Evolutionary conservation across 106 monocot genomes (phyloP), one percentile per base, ranked within the genome.

Genomic region (Dioscorea dumetorum): DNA sequence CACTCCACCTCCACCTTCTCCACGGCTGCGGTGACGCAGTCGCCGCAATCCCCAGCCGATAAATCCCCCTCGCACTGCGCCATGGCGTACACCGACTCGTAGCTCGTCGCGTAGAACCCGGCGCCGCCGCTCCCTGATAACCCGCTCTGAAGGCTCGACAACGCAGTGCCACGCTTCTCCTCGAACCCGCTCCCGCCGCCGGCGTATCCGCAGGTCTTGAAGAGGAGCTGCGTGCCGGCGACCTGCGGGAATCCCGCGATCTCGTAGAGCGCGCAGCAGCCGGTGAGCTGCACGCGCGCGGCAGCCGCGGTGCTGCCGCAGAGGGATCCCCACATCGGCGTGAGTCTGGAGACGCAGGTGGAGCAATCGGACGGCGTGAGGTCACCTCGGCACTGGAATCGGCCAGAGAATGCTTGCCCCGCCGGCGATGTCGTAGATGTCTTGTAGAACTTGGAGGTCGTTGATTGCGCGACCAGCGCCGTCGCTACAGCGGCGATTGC

Each of bases 1-100:
- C 99, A 99, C 79, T 99, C 97, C 23, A 87, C 90, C 83, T 99
- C 84, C 41, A 77, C 82, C 82, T 83, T 90, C 83, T 99, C 93
- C 51, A 90, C 87, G 7, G 99, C 93, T 69, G 90, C 77, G 33
- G 82, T 41, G 13, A 90, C 85, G 70, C 99, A 99, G 53, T 85
- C 75, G 10, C 77, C 78, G 65, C 99, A 93, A 67, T 99, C 99
- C 2, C 74, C 70, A 1, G 70, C 60, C 53, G 90, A 90, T 33
- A 99, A 75, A 50, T 93, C 99, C 61, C 93, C 93, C 65, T 99
- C 85, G 76, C 99, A 99, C 73, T 99, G 99, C 15, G 93, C 93
- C 93, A 99, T 83, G 24, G 89, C 85, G 66, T 90, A 99, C 22
- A 93, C 90, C 14, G 72, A 65, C 50, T 71, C 79, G 68, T 83